Base-by-base conservation (phyloP, 2,329 filamentous ascomycete genomes). In the Daldinia sp. region DNA sequence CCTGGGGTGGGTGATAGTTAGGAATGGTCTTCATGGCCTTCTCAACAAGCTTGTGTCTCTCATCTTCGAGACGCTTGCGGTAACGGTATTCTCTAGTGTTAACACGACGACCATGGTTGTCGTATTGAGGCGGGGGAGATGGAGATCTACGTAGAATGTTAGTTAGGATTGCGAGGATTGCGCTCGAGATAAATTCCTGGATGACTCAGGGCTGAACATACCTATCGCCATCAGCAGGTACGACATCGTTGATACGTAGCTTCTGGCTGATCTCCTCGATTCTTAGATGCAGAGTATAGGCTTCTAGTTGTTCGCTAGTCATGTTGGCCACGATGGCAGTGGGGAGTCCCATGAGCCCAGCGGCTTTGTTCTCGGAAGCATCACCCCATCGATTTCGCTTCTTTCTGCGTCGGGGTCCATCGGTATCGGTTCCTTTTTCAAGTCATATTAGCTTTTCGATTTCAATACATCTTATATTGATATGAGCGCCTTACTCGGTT, bases 261-360 rank as follows among this genome's bases (percentile, higher is more conserved):
- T 99, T 99, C 82, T 99, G 94, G 77, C 93, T 98, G 75, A 99
- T 99, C 80, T 99, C 95, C 79, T 99, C 94, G 75, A 99, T 98
- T 75, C 95, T 93, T 74, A 99, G 82, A 80, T 99, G 94, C 70
- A 98, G 83, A 19, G 94, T 95, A 77, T 99, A 99, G 17, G 95
- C 95, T 77, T 99, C 95, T 57, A 98, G 87, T 84, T 99, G 95
- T 80, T 99, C 95, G 76, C 90, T 94, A 58, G 95, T 99, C 93
- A 99, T 99, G 80, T 94, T 94, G 67, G 94, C 93, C 79, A 94
- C 89, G 77, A 99, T 98, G 74, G 94, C 93, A 13, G 95, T 99
- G 25, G 95, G 93, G 70, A 99, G 85, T 60, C 95, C 95, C 94
- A 99, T 98, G 66, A 99, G 85, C 69, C 95, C 95, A 60, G 95